These are phyloP conservation scores for Cicer bijugum DNA, from an alignment of 306 rosid genomes.

Conservation along the genomic window DNA sequence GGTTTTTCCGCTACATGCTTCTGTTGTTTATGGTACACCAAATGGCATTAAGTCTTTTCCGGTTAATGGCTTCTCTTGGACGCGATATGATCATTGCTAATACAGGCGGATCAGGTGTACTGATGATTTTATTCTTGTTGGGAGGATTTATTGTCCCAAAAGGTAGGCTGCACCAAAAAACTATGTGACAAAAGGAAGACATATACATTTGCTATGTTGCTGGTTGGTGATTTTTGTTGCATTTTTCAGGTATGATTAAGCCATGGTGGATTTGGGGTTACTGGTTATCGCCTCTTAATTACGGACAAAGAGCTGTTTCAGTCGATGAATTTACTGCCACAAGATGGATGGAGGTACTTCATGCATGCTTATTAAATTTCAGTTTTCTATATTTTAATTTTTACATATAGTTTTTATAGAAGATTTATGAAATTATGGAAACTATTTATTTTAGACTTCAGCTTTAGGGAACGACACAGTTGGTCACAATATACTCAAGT, in stretches of 20 bases:
- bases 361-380: slow-evolving; percentile 32
- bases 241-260: slow-evolving; percentile 66
- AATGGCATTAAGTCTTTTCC: slow-evolving; percentile 88
- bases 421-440: slow-evolving; percentile 18
- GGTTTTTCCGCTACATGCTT: slow-evolving; percentile 79
- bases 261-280: slow-evolving; percentile 91
- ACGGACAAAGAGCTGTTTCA: slow-evolving; percentile 76
- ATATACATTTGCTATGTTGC: neutral
- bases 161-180: slow-evolving; percentile 50
- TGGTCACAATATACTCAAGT: slow-evolving; percentile 64
- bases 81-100: slow-evolving; percentile 83
- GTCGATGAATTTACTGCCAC: slow-evolving; percentile 82
- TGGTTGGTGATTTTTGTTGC: slow-evolving; percentile 20
- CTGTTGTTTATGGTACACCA: slow-evolving; percentile 69
- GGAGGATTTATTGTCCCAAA: slow-evolving; percentile 89
- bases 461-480: slow-evolving; percentile 46
- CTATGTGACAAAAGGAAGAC: neutral
- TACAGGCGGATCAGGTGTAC: slow-evolving; percentile 79
- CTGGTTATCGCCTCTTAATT: slow-evolving; percentile 84
- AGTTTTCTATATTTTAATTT: neutral
- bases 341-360: slow-evolving; percentile 75
- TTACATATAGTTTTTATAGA: slow-evolving; percentile 33
- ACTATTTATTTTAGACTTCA: slow-evolving; percentile 58
- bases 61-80: slow-evolving; percentile 74
- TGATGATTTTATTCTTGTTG: slow-evolving; percentile 62